These are phyloP conservation scores for Aegilops umbellulata DNA, from an alignment of 176 grass and related monocot genomes.

Conservation along the genomic window DNA sequence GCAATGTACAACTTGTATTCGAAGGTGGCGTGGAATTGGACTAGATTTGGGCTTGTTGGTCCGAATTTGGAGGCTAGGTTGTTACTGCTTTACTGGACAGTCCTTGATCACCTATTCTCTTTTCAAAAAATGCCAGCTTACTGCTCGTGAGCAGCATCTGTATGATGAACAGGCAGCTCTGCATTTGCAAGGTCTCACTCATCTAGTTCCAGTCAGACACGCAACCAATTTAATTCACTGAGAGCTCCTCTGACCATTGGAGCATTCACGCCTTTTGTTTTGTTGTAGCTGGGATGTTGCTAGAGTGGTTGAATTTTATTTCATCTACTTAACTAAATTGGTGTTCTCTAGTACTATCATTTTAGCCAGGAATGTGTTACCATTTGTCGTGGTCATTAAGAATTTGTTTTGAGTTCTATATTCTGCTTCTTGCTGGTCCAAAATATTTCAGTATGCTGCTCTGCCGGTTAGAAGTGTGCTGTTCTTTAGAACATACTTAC, in stretches of 20 bases:
- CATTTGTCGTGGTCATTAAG: background rate
- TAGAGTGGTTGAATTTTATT: background rate
- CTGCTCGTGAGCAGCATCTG: background rate
- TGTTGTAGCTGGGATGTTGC: background rate
- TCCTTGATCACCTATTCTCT: background rate
- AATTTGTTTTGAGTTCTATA: background rate
- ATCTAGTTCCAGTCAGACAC: background rate
- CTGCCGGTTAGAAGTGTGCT: background rate
- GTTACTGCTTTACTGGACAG: background rate
- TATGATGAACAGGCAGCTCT: constrained; percentile 6
- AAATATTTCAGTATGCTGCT: background rate
- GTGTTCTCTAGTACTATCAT: background rate
- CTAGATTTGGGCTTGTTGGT: background rate
- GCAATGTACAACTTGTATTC: background rate
- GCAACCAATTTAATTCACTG: background rate
- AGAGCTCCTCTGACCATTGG: background rate
- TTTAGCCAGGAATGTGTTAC: background rate
- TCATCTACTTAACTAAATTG: constrained; percentile 1
- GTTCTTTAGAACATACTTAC: background rate
- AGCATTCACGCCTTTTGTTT: background rate
- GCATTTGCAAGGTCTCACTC: background rate
- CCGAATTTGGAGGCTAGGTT: background rate
- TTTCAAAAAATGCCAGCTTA: background rate
- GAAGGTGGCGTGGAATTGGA: background rate
- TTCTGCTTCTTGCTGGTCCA: background rate